Evolutionary conservation across 2,329 filamentous ascomycete genomes (phyloP), one percentile per base, ranked within the genome.

Genomic region (Raffaelea albimanens): DNA sequence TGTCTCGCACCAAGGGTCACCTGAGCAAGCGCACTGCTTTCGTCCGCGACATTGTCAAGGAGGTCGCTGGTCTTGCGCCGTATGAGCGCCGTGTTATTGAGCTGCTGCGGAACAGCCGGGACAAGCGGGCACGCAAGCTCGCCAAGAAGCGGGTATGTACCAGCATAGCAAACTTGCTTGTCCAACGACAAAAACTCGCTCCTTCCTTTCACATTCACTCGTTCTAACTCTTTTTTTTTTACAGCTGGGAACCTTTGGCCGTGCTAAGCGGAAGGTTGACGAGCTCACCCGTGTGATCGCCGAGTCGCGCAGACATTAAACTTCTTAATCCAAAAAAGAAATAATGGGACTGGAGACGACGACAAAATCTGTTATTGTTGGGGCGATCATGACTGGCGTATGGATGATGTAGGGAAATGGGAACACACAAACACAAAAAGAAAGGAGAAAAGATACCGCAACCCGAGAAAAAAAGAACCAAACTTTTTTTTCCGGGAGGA

Each of bases 41-140:
- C 75, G 91, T 97, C 62, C 82, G 93, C 63, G 90, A 96, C 67
- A 85, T 98, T 68, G 88, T 95, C 71, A 95, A 94, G 81, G 93
- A 98, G 79, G 93, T 97, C 71, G 83, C 90, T 72, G 93, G 86
- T 67, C 85, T 93, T 61, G 87, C 87, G 61, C 87, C 87, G 65
- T 93, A 98, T 72, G 93, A 98, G 84, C 91, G 93, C 73, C 89
- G 93, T 68, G 87, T 98, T 63, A 95, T 98, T 69, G 93, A 98
- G 82, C 78, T 98, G 69, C 85, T 98, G 74, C 88, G 93, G 66
- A 98, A 98, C 86, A 85, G 81, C 78, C 94, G 95, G 80, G 93
- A 98, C 76, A 97, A 97, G 87, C 88, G 91, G 74, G 91, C 91
- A 66, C 83, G 91, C 63, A 96, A 96, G 85, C 87, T 96, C 67